These are phyloP conservation scores for Globisporangium acanthophoron DNA, from an alignment of 352 stramenopile species.

Conservation along the genomic window DNA sequence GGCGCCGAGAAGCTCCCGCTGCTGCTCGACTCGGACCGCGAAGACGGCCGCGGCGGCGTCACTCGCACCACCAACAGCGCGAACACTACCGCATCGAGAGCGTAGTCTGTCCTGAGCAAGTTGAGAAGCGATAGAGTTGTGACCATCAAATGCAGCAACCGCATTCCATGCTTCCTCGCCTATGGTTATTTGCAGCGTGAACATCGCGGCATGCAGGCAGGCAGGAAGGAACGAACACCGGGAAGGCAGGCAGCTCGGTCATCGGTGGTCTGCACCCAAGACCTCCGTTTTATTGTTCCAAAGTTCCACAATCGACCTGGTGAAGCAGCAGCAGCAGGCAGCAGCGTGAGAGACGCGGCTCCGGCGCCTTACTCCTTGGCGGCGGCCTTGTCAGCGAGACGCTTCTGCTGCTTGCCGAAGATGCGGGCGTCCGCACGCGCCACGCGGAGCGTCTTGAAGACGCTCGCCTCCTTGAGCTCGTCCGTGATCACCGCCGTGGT, in stretches of 20 bases:
- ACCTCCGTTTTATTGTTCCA: conserved; percentile 56
- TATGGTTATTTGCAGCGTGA: too few species aligned
- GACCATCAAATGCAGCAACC: too few species aligned
- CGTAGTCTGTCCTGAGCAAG: too few species aligned
- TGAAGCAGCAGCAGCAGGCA: conserved; percentile 2
- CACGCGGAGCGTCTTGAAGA: conserved; percentile 80
- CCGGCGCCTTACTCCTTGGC: conserved; percentile 61
- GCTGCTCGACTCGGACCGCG: conserved; percentile 22
- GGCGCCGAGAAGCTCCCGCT: conserved; percentile 42
- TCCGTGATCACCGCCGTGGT: conserved; percentile 77
- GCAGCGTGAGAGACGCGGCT: not conserved
- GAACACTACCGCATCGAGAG: not conserved
- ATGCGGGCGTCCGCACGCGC: conserved; percentile 84
- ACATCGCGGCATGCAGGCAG: not conserved
- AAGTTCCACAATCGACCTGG: conserved; percentile 54
- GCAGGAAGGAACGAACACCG: not conserved
- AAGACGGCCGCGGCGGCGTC: not conserved
- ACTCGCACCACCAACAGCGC: conserved; percentile 7
- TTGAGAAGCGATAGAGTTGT: too few species aligned
- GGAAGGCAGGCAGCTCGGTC: conserved; percentile 1
- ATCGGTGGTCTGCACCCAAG: conserved; percentile 14
- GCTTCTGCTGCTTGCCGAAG: conserved; percentile 87
- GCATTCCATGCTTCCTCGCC: too few species aligned
- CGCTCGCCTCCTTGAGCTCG: conserved; percentile 82
- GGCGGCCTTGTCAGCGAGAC: conserved; percentile 82